Base-by-base conservation (phyloP, 306 rosid species). In the Rosa rugosa region DNA sequence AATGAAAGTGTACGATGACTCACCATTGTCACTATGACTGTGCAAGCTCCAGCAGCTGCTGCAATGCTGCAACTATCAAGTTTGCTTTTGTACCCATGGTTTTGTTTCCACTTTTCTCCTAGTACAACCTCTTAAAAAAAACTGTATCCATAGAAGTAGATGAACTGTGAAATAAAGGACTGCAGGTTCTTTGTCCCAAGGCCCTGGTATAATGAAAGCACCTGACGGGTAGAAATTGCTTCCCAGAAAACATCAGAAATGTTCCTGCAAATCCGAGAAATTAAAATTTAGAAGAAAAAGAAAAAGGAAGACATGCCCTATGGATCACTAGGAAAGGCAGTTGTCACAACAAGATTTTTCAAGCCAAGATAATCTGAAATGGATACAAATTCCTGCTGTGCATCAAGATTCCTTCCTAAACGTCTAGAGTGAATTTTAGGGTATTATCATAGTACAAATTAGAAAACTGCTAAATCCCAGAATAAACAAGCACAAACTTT, bases 61-160 rank as follows among this genome's bases (percentile, higher is more conserved):
- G 99, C 98, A 80, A 84, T 0, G 94, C 88, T 53, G 99, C 98
- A 80, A 84, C 84, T 79, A 95, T 73, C 89, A 95, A 88, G 84
- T 95, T 95, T 73, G 92, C 99, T 82, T 66, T 70, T 47, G 99
- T 85, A 82, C 94, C 99, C 51, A 95, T 87, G 73, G 75, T 84
- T 85, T 85, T 90, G 36, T 87, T 87, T 80, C 96, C 99, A 79
- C 85, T 83, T 86, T 81, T 91, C 74, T 83, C 77, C 86, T 92
- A 80, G 88, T 95, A 92, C 63, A 92, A 76, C 87, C 85, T 91
- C 81, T 86, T 92, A 79, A 90, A 88, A 86, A 91, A 91, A 27
- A 87, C 97, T 91, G 83, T 95, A 95, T 79, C 99, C 98, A 82
- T 95, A 92, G 92, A 95, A 95, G 86, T 95, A 95, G 59, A 92